Evolutionary conservation across 257 asterid species (phyloP).

Genomic region (Plectranthus barbatus): DNA sequence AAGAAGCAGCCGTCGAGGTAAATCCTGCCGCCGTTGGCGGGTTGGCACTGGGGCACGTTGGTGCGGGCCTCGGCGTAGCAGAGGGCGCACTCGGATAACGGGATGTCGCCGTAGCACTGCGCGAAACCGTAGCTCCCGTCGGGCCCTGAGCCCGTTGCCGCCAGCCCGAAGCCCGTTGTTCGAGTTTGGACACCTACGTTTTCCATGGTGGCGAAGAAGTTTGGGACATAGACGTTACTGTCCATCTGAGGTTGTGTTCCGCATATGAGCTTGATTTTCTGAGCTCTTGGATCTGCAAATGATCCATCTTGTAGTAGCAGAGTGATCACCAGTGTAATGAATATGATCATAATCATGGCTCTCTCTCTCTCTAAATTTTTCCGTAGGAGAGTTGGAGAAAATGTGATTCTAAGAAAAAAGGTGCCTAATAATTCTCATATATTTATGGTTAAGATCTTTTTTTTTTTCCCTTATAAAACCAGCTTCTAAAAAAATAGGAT

Average conservation of each 20-base stretch:
- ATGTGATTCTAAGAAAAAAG: too few species aligned
- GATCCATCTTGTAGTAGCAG: constrained; percentile 26
- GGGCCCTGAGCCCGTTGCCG: constrained; percentile 39
- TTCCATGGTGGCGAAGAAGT: constrained; percentile 59
- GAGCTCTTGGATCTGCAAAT: constrained; percentile 55
- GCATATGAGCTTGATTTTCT: constrained; percentile 34
- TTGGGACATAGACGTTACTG: constrained; percentile 36
- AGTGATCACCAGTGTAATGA: constrained; percentile 16
- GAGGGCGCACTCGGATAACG: constrained; percentile 51
- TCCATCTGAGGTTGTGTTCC: constrained; percentile 37
- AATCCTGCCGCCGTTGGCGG: constrained; percentile 48
- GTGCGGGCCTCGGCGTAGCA: constrained; percentile 76
- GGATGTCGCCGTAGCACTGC: constrained; percentile 78
- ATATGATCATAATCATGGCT: constrained; percentile 11
- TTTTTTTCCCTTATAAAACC: too few species aligned
- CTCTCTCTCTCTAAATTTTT: constrained; percentile 11
- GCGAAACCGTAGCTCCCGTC: constrained; percentile 49
- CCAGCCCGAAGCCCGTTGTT: constrained; percentile 42
- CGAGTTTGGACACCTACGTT: constrained; percentile 49
- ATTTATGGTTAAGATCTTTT: too few species aligned
- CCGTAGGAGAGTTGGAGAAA: neutral
- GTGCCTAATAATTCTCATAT: too few species aligned
- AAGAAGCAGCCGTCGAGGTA: constrained; percentile 78
- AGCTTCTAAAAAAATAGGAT: too few species aligned
- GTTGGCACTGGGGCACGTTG: constrained; percentile 58